Percentiles rank a stretch among this genome's conserved stretches.
These are phyloP conservation scores for Silene noctiflora DNA, from an alignment of 179 eudicot species.

Conservation along the genomic window DNA sequence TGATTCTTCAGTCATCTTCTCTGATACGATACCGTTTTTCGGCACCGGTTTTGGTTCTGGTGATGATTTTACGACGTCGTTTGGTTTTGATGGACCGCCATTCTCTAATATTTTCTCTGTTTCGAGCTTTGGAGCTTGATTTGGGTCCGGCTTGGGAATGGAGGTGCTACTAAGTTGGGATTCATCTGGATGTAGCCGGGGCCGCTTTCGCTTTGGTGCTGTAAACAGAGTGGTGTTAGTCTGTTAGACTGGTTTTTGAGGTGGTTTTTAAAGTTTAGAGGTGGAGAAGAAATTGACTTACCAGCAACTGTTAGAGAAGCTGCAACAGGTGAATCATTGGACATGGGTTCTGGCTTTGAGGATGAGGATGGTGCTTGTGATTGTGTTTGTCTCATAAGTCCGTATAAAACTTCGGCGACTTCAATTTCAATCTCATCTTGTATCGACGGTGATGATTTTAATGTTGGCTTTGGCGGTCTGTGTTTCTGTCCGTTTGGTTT, in stretches of 20 bases:
- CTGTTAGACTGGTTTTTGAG: background rate
- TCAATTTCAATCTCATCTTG: constrained; percentile 95
- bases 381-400: constrained; percentile 83
- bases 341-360: constrained; percentile 44
- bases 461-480: constrained; percentile 57
- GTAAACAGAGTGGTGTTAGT: background rate
- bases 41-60: background rate
- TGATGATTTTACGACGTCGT: background rate
- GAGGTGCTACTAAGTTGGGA: constrained; percentile 27
- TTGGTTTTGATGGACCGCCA: background rate
- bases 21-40: background rate
- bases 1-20: too few species aligned
- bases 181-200: constrained; percentile 51
- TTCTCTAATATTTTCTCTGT: constrained; percentile 20
- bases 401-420: constrained; percentile 88
- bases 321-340: constrained; percentile 38
- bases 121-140: constrained; percentile 48
- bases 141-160: constrained; percentile 38
- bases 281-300: constrained; percentile 23
- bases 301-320: constrained; percentile 57
- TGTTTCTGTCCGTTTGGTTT: constrained; percentile 66
- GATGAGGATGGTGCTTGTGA: constrained; percentile 43
- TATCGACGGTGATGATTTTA: constrained; percentile 52
- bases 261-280: background rate
- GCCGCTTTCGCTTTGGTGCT: constrained; percentile 89